Evolutionary conservation across 805 yeast species (phyloP).

Genomic region (Wickerhamomyces chaumierensis): DNA sequence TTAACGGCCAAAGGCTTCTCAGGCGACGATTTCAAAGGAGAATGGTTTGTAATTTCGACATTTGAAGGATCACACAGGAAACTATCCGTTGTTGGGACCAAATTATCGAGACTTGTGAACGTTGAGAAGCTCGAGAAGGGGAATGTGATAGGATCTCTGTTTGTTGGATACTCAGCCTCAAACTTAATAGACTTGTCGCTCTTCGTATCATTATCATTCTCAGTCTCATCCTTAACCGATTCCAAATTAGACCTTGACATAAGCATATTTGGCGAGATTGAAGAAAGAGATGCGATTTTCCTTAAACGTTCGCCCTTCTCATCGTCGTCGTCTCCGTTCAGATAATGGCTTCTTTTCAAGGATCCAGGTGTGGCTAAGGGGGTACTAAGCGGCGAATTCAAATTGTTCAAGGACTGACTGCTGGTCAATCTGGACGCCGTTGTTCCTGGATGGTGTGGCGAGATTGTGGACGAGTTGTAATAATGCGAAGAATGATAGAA

Average conservation of each 20-base stretch:
- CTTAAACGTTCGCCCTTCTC: background rate
- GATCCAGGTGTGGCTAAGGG: constrained; percentile 17
- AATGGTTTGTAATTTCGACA: background rate
- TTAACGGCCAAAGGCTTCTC: background rate
- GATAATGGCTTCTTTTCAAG: constrained; percentile 3
- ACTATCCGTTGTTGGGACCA: too few species aligned
- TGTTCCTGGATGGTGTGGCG: constrained; percentile 24
- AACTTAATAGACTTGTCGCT: background rate
- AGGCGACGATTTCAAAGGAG: background rate
- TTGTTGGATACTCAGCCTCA: too few species aligned
- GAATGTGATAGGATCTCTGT: background rate
- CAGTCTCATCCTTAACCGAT: background rate
- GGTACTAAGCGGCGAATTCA: constrained; percentile 11
- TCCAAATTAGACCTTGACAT: constrained; percentile 2
- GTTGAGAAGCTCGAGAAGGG: background rate
- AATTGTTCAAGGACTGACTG: constrained; percentile 1
- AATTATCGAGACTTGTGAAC: too few species aligned
- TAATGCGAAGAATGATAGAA: too few species aligned
- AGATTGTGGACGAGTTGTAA: constrained; percentile 13
- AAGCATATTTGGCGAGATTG: constrained; percentile 16
- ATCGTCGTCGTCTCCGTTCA: background rate
- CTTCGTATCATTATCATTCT: background rate
- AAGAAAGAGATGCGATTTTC: constrained; percentile 8
- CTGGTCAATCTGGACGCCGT: background rate
- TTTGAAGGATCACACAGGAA: background rate